Evolutionary conservation across 2,329 filamentous ascomycete genomes (phyloP).

Genomic region (Phialophora macrospora): DNA sequence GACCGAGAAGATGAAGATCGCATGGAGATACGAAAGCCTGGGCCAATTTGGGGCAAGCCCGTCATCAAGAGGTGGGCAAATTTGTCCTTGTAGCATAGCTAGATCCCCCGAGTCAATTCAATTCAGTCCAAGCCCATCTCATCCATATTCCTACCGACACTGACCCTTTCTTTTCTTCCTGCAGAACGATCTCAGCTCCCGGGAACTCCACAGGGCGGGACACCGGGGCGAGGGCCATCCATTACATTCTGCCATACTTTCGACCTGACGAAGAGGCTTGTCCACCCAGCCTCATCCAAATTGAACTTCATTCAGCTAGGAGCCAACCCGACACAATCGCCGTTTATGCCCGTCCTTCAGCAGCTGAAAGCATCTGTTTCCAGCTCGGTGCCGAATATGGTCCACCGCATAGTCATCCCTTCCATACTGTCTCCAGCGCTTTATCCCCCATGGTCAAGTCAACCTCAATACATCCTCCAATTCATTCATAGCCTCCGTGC

Average conservation of each 20-base stretch:
- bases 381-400: conserved; percentile 61
- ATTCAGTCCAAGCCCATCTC: conserved; percentile 17
- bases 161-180: conserved; percentile 23
- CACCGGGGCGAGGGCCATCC: conserved; percentile 23
- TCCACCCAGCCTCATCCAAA: conserved; percentile 58
- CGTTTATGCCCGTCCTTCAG: conserved; percentile 68
- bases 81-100: conserved; percentile 33
- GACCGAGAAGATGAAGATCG: conserved; percentile 94
- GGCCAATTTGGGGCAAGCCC: conserved; percentile 68
- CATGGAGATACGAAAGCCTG: conserved; percentile 91
- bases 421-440: conserved; percentile 82
- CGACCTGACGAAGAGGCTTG: conserved; percentile 70
- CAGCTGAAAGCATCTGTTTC: conserved; percentile 61
- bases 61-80: conserved; percentile 64
- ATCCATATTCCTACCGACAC: conserved; percentile 15
- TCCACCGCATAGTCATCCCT: conserved; percentile 83
- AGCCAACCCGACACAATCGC: conserved; percentile 50
- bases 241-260: conserved; percentile 73
- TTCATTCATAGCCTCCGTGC: conserved; percentile 81
- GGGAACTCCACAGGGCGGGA: conserved; percentile 51
- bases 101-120: conserved; percentile 30
- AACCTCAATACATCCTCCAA: conserved; percentile 74
- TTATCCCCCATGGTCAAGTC: conserved; percentile 71
- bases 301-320: conserved; percentile 59
- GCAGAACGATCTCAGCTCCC: conserved; percentile 41